Percentiles rank a stretch among this genome's conserved stretches.
These are phyloP conservation scores for Sporobolomyces roseus DNA, from an alignment of 768 basidiomycete genomes.

Conservation along the genomic window DNA sequence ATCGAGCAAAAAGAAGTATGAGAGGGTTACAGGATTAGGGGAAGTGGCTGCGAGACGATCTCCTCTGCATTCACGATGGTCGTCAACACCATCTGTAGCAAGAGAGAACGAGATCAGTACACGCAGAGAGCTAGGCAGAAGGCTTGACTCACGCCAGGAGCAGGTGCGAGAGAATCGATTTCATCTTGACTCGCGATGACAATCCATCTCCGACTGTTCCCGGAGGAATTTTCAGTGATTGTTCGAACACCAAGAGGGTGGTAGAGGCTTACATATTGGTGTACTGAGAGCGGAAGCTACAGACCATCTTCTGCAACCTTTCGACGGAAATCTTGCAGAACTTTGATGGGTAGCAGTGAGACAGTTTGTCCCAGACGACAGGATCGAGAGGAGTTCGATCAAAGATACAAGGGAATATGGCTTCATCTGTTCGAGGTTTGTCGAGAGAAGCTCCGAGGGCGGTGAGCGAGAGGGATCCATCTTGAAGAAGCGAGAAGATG, in stretches of 20 bases:
- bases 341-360: background rate
- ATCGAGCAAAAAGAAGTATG: too few relatives aligned
- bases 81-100: slow-evolving; percentile 4
- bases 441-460: too few relatives aligned
- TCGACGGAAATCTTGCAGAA: background rate
- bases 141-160: slow-evolving; percentile 8
- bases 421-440: background rate
- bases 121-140: background rate
- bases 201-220: slow-evolving; percentile 32
- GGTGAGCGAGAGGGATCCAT: background rate
- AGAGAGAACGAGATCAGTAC: too few relatives aligned
- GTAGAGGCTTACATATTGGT: slow-evolving; percentile 16
- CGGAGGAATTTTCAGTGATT: too few relatives aligned
- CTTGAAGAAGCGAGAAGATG: background rate
- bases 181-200: slow-evolving; percentile 21
- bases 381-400: background rate
- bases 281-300: slow-evolving; percentile 11
- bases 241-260: too few relatives aligned
- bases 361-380: background rate
- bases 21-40: too few relatives aligned
- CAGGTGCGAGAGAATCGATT: background rate
- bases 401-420: background rate
- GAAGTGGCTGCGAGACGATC: background rate
- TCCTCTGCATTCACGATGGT: slow-evolving; percentile 2
- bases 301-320: slow-evolving; percentile 9